A percentile compares a stretch with the other conserved stretches of the same genome.
Conservation (phyloP, 768 basidiomycete species). For the Tricholoma furcatifolium region DNA sequence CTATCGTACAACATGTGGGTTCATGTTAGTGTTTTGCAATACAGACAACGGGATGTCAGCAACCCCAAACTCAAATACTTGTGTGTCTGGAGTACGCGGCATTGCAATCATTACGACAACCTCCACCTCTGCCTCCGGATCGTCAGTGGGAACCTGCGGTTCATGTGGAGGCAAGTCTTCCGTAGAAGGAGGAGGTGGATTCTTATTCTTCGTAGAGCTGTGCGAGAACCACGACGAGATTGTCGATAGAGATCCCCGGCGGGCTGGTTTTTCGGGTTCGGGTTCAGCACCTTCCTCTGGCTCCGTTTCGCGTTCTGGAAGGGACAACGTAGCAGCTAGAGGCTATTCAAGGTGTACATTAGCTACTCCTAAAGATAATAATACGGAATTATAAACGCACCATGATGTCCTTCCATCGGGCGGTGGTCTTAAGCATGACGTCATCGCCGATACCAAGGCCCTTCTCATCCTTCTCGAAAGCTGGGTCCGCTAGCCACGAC, state of each 20-base stretch:
- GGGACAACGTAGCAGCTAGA: conserved; percentile 5
- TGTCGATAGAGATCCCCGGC: conserved; percentile 5
- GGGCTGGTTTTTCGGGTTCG: not conserved
- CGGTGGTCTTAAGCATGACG: not conserved
- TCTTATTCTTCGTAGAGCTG: not conserved
- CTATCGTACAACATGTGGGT: not conserved
- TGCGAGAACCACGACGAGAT: conserved; percentile 13
- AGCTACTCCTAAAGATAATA: not conserved
- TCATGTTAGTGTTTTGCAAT: not conserved
- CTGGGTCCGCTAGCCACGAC: conserved; percentile 7
- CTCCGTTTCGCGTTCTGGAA: not conserved
- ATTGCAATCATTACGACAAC: conserved; percentile 47
- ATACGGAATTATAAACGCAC: conserved; percentile 4
- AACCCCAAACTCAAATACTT: conserved; percentile 43
- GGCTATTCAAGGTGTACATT: conserved; percentile 9
- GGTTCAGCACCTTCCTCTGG: not conserved
- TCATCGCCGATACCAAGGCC: not conserved
- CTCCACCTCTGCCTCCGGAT: conserved; percentile 24
- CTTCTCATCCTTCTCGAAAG: conserved; percentile 2
- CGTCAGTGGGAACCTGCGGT: conserved; percentile 15
- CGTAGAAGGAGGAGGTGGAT: not conserved
- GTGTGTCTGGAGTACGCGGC: conserved; percentile 30
- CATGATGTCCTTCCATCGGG: conserved; percentile 10
- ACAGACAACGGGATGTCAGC: conserved; percentile 33
- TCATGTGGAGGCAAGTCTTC: not conserved